Evolutionary conservation across 164 flowering plant species (phyloP), one percentile per base, ranked within the genome.

Genomic region (Kingdonia uniflora): DNA sequence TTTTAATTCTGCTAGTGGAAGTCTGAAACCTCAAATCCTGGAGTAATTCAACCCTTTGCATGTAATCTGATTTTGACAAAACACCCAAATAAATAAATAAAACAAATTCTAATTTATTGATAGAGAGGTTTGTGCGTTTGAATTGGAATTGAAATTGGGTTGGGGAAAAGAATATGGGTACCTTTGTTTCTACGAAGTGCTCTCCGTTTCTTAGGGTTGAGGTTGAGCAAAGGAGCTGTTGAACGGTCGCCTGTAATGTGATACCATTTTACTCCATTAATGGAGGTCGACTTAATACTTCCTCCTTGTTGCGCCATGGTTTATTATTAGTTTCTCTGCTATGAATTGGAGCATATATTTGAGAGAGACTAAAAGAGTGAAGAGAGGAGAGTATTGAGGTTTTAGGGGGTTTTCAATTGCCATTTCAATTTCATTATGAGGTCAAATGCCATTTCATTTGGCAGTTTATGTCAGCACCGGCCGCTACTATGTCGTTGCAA

Each of bases 1-100:
- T 78, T 65, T 81, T 86, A 56, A 92, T 86, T 63, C 72, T 88
- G 13, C 75, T 76, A 14, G 96, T 82, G 1, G 99, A 90, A 52
- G 95, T 82, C 62, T 82, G 87, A 70, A 92, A 92, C 73, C 82
- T 74, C 76, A 92, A 79, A 51, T 92, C 99, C 68, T 88, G 96
- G 42, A 92, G 42, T 56, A 92, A 59, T 19, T 88, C 95, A 64
- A 85, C 79, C 61, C 85, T 83, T 63, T 70, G 75, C 81, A 58
- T 46, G 65, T 88, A 82, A 55, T 78, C 98, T 87, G 57, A 39
- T 52, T 19, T 63, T 24, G 15, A 42, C 61, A 14, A 48, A 19
- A 51, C 11, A n/a, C 42, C n/a, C 47, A 29, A 49, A 16, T 23
- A 2, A 6, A 23, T 38, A 14, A 19, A 25, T 14, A 20, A 1